phyloP scores from a whole-genome alignment of 2,329 filamentous ascomycete genomes.

The Ampelomyces quisqualis region DNA sequence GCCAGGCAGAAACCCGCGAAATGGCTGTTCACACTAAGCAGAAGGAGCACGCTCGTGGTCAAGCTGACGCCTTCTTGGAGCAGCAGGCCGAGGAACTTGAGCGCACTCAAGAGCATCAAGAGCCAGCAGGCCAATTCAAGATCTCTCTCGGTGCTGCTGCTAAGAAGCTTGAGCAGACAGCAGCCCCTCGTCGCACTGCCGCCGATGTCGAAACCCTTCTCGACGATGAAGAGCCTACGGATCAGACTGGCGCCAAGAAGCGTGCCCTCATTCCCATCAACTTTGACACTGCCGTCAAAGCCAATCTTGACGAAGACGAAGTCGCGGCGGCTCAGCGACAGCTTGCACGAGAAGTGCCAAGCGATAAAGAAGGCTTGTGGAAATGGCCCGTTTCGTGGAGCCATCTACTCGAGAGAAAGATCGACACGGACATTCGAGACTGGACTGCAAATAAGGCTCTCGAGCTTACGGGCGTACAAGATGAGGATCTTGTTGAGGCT shows the following conservation, averaged over 20 bases:
- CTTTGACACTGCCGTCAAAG: constrained; percentile 48
- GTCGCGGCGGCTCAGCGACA: constrained; percentile 76
- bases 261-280: constrained; percentile 63
- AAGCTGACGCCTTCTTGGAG: constrained; percentile 89
- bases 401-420: constrained; percentile 75
- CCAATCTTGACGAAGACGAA: constrained; percentile 77
- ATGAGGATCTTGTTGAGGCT: constrained; percentile 90
- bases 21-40: constrained; percentile 67
- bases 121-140: constrained; percentile 78
- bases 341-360: constrained; percentile 86
- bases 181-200: constrained; percentile 69
- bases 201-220: constrained; percentile 92
- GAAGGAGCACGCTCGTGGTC: constrained; percentile 74
- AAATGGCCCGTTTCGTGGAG: constrained; percentile 93
- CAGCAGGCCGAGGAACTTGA: constrained; percentile 74
- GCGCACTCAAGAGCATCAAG: constrained; percentile 46
- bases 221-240: constrained; percentile 79
- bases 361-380: constrained; percentile 83
- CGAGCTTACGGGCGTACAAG: constrained; percentile 92
- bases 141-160: constrained; percentile 84
- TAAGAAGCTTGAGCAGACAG: constrained; percentile 64
- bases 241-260: constrained; percentile 66
- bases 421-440: constrained; percentile 83
- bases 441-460: constrained; percentile 99
- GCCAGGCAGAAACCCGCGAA: constrained; percentile 75